Conservation (phyloP, 2,329 filamentous ascomycete species). For the Aureobasidium sp. region DNA sequence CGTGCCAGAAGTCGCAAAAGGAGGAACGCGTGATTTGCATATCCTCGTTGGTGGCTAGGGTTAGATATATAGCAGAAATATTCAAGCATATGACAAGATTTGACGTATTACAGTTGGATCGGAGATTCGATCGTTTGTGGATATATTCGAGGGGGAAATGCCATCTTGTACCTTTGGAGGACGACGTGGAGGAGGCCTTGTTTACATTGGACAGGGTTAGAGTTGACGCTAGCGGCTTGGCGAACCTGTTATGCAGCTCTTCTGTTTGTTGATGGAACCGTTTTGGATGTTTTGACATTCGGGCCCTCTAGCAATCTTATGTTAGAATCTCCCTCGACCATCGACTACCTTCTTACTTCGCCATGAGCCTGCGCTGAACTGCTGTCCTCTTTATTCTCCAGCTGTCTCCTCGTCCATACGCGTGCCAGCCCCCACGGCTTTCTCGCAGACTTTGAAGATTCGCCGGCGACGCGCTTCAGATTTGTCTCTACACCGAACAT, state of each 20-base stretch:
- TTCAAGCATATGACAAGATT: background rate
- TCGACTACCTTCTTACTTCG: slow-evolving; percentile 9
- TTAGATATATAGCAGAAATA: background rate
- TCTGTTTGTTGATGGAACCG: slow-evolving; percentile 8
- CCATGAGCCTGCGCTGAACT: slow-evolving; percentile 10
- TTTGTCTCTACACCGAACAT: slow-evolving; percentile 6
- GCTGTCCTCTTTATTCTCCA: background rate
- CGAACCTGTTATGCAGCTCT: background rate
- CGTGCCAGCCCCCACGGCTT: background rate
- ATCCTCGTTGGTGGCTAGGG: background rate
- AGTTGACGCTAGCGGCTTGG: slow-evolving; percentile 3
- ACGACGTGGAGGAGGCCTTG: slow-evolving; percentile 4
- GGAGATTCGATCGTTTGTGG: background rate
- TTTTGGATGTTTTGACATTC: slow-evolving; percentile 7
- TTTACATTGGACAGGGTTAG: slow-evolving; percentile 4
- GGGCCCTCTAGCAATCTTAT: slow-evolving; percentile 8
- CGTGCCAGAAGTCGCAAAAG: background rate
- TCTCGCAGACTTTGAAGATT: slow-evolving; percentile 8
- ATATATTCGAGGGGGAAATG: background rate
- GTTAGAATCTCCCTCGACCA: slow-evolving; percentile 6
- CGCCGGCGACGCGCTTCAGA: slow-evolving; percentile 5
- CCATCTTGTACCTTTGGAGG: background rate
- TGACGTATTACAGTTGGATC: background rate
- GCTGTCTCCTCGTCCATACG: background rate
- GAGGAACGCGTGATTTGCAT: background rate